Conservation (phyloP, 2,329 filamentous ascomycete species). For the Leptodontidium sp. region DNA sequence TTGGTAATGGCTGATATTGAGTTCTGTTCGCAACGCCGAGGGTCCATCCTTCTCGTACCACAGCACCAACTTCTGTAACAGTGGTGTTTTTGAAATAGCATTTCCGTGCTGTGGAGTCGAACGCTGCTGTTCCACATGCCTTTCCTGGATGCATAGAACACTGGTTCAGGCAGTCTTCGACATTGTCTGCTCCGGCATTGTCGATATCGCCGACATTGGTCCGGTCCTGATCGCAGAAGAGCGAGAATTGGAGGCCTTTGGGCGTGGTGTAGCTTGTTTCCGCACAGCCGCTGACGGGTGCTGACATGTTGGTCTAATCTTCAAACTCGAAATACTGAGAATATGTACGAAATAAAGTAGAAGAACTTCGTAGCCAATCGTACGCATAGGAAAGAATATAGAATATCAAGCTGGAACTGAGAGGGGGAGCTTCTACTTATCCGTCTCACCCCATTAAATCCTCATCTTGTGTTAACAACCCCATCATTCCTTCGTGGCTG, state of each 20-base stretch:
- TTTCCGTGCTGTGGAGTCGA: not conserved
- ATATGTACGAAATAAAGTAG: not conserved
- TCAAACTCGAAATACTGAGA: not conserved
- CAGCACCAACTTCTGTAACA: not conserved
- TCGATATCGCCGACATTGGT: conserved; percentile 9
- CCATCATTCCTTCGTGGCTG: not conserved
- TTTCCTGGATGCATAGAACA: not conserved
- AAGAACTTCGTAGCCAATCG: not conserved
- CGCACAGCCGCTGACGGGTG: not conserved
- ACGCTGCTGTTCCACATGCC: not conserved
- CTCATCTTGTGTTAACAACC: not conserved
- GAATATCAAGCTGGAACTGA: not conserved
- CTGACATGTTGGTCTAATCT: not conserved
- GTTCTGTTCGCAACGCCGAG: conserved; percentile 7
- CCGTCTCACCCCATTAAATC: not conserved
- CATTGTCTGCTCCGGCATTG: conserved; percentile 6
- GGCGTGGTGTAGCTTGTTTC: not conserved
- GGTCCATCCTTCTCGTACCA: conserved; percentile 6
- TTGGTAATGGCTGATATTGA: not conserved
- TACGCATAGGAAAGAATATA: not conserved
- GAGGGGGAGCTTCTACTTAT: not conserved
- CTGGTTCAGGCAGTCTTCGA: conserved; percentile 5
- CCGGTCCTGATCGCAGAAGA: conserved; percentile 5
- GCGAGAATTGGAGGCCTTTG: conserved; percentile 12
- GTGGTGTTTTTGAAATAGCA: not conserved